phyloP scores from a whole-genome alignment of 2,329 filamentous ascomycete genomes.

The Cordyceps fumosorosea region DNA sequence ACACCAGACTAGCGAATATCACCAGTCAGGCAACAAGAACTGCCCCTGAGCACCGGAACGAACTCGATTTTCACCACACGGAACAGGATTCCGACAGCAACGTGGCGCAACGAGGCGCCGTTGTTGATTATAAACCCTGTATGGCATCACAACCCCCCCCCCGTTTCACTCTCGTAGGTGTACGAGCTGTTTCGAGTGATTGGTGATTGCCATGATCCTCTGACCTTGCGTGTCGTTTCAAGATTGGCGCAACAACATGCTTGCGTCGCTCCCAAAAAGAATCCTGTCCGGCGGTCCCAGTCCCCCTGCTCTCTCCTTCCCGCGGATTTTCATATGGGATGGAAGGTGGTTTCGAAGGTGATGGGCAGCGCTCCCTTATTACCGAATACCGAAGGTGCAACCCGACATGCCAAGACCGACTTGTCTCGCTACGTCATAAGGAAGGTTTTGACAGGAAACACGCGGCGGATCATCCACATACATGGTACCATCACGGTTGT shows the following conservation, averaged over 20 bases:
- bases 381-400: too few relatives aligned
- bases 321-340: too few relatives aligned
- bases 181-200: not conserved
- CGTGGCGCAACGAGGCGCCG: not conserved
- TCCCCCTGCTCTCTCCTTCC: too few relatives aligned
- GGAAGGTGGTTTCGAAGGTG: too few relatives aligned
- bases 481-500: too few relatives aligned
- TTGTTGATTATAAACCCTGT: not conserved
- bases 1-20: not conserved
- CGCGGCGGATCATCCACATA: too few relatives aligned
- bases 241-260: not conserved
- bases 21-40: not conserved
- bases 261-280: too few relatives aligned
- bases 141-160: not conserved
- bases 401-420: too few relatives aligned
- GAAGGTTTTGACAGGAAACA: too few relatives aligned
- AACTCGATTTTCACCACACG: not conserved
- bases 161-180: not conserved
- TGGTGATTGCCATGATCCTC: not conserved
- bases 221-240: not conserved
- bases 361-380: too few relatives aligned
- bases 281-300: too few relatives aligned
- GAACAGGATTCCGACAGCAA: not conserved
- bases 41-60: not conserved
- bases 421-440: too few relatives aligned